Conservation (phyloP, 2,329 filamentous ascomycete species). For the Verticillium tricorpus region DNA sequence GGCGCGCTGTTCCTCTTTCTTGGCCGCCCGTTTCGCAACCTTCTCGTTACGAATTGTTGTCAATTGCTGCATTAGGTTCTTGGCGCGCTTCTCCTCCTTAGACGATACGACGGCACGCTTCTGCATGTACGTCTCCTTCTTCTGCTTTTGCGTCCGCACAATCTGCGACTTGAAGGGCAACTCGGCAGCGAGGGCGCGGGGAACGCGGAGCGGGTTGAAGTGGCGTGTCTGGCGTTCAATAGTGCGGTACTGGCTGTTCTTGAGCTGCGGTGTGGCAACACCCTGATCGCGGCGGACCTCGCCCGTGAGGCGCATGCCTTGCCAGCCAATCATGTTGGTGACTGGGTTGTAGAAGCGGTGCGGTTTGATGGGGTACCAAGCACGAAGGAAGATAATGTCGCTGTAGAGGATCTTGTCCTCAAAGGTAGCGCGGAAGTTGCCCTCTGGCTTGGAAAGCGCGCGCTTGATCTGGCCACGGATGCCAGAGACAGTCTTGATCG, state of each 20-base stretch:
- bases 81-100: conserved; percentile 83
- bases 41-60: conserved; percentile 89
- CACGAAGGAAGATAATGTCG: conserved; percentile 92
- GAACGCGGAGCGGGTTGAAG: conserved; percentile 77
- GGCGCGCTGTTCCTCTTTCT: conserved; percentile 83
- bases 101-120: conserved; percentile 87
- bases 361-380: conserved; percentile 95
- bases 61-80: conserved; percentile 88
- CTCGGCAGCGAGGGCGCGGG: conserved; percentile 71
- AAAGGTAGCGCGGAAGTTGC: conserved; percentile 93
- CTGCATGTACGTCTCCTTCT: conserved; percentile 82
- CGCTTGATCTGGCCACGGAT: conserved; percentile 96
- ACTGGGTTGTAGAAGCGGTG: conserved; percentile 97
- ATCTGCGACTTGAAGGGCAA: conserved; percentile 94
- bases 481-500: conserved; percentile 93
- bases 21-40: conserved; percentile 71
- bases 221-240: conserved; percentile 63
- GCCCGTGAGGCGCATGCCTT: conserved; percentile 89
- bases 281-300: conserved; percentile 76
- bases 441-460: conserved; percentile 87
- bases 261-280: conserved; percentile 71
- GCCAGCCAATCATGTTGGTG: conserved; percentile 89
- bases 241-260: conserved; percentile 79
- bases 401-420: conserved; percentile 97
- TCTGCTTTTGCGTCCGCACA: conserved; percentile 72